These are phyloP conservation scores for Coffea humblotiana DNA, from an alignment of 305 asterid genomes.

Conservation along the genomic window DNA sequence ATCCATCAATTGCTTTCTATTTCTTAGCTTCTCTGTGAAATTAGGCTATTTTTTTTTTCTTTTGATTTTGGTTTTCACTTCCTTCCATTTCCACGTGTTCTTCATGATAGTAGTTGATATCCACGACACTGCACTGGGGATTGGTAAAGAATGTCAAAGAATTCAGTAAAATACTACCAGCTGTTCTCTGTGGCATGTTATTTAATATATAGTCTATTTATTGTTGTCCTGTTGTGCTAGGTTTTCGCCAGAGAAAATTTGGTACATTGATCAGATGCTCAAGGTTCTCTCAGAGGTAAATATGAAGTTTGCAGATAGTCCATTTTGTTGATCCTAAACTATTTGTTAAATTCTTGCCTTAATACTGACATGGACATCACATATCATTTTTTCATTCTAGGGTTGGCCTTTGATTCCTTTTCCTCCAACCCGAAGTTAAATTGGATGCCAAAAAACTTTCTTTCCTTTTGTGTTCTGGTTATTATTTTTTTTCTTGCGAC, in stretches of 20 bases:
- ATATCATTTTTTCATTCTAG: neutral
- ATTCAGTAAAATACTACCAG: neutral
- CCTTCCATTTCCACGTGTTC: neutral
- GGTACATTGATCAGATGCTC: constrained; percentile 99
- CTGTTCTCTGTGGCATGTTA: constrained; percentile 29
- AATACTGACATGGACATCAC: neutral
- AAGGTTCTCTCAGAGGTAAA: constrained; percentile 94
- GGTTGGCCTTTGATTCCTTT: neutral
- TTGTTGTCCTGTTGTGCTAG: constrained; percentile 53
- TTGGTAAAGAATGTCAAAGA: neutral
- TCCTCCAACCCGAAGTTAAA: neutral
- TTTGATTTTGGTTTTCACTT: neutral
- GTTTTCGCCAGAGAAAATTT: constrained; percentile 89
- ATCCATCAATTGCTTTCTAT: neutral
- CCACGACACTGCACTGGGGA: neutral
- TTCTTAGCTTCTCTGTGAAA: no score
- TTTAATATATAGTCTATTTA: constrained; percentile 31
- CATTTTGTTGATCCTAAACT: constrained; percentile 15
- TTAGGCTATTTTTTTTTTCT: no score
- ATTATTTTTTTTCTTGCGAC: neutral
- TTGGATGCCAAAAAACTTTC: neutral
- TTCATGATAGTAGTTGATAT: neutral
- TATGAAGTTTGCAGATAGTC: constrained; percentile 18
- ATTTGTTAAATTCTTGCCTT: constrained; percentile 9
- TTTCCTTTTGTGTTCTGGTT: no score